A percentile compares a stretch with the other conserved stretches of the same genome.
Evolutionary conservation across 2,329 filamentous ascomycete species (phyloP).

Genomic region (Lecanicillium sp.): DNA sequence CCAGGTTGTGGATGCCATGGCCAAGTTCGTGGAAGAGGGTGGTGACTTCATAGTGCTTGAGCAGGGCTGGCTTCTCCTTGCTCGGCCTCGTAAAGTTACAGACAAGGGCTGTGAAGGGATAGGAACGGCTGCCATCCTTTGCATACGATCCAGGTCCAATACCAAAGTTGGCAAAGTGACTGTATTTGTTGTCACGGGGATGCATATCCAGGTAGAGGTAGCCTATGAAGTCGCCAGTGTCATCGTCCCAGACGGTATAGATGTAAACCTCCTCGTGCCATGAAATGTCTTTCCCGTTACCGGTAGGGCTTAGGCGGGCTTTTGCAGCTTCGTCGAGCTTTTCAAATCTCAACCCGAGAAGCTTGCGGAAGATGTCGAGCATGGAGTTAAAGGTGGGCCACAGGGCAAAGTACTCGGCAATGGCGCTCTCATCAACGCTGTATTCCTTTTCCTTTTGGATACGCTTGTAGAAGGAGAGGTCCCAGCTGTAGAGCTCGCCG

Average conservation of each 20-base stretch:
- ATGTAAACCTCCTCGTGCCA: slow-evolving; percentile 80
- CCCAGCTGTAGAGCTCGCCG: slow-evolving; percentile 75
- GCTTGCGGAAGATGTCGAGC: slow-evolving; percentile 6
- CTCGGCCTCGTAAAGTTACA: slow-evolving; percentile 84
- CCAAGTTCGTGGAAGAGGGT: slow-evolving; percentile 64
- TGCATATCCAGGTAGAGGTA: slow-evolving; percentile 81
- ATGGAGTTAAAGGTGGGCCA: slow-evolving; percentile 68
- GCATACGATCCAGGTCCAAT: slow-evolving; percentile 65
- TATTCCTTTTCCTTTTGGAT: slow-evolving; percentile 77
- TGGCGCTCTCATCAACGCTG: slow-evolving; percentile 70
- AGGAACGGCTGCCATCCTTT: slow-evolving; percentile 62
- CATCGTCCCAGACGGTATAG: slow-evolving; percentile 74
- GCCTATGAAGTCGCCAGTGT: slow-evolving; percentile 67
- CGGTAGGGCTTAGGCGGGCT: slow-evolving; percentile 56
- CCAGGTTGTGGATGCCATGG: slow-evolving; percentile 30
- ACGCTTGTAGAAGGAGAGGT: slow-evolving; percentile 72
- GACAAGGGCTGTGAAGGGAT: slow-evolving; percentile 72
- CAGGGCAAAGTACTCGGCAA: slow-evolving; percentile 80
- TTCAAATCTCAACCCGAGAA: slow-evolving; percentile 50
- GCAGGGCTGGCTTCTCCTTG: slow-evolving; percentile 66
- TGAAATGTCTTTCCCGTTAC: slow-evolving; percentile 63
- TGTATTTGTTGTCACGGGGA: slow-evolving; percentile 75
- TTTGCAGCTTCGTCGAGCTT: slow-evolving; percentile 63
- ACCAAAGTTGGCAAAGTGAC: slow-evolving; percentile 84
- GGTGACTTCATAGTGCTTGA: slow-evolving; percentile 79